These are phyloP conservation scores for Labyrinthula sp. DNA, from an alignment of 352 stramenopile genomes.

Conservation along the genomic window DNA sequence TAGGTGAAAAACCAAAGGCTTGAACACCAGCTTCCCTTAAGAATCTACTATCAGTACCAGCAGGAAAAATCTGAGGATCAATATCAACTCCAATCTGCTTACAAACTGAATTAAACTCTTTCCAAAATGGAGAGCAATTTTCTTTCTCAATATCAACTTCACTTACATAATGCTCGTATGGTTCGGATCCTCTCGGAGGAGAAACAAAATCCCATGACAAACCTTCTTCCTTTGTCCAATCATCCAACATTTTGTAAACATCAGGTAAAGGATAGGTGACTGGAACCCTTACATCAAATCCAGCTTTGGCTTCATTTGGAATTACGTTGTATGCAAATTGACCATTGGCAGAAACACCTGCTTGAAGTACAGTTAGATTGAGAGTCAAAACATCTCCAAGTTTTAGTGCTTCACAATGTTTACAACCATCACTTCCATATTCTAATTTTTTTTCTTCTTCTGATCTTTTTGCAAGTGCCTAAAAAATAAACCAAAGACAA, in stretches of 20 bases:
- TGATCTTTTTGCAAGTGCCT: slow-evolving; percentile 32
- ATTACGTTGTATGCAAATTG: slow-evolving; percentile 78
- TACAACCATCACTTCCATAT: slow-evolving; percentile 46
- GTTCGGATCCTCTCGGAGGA: slow-evolving; percentile 39
- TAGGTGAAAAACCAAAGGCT: slow-evolving; percentile 73
- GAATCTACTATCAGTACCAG: slow-evolving; percentile 73
- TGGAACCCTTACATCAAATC: slow-evolving; percentile 77
- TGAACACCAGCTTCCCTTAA: slow-evolving; percentile 62
- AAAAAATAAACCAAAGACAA: too few species aligned
- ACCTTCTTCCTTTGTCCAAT: slow-evolving; percentile 58
- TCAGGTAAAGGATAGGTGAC: slow-evolving; percentile 54
- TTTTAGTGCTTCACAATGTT: slow-evolving; percentile 65
- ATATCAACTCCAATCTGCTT: slow-evolving; percentile 25
- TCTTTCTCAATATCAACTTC: slow-evolving; percentile 33
- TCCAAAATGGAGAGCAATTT: slow-evolving; percentile 19
- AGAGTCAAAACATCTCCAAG: slow-evolving; percentile 80
- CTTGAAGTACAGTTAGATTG: slow-evolving; percentile 74
- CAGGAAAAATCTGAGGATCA: slow-evolving; percentile 72
- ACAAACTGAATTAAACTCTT: slow-evolving; percentile 4
- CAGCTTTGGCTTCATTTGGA: slow-evolving; percentile 59
- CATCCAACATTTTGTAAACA: slow-evolving; percentile 58
- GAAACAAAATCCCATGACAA: slow-evolving; percentile 58
- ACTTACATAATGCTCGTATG: slow-evolving; percentile 43
- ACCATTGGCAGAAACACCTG: slow-evolving; percentile 54
- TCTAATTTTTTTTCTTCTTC: slow-evolving; percentile 18